phyloP scores from a whole-genome alignment of 345 rosid genomes.

The Populus ilicifolia region DNA sequence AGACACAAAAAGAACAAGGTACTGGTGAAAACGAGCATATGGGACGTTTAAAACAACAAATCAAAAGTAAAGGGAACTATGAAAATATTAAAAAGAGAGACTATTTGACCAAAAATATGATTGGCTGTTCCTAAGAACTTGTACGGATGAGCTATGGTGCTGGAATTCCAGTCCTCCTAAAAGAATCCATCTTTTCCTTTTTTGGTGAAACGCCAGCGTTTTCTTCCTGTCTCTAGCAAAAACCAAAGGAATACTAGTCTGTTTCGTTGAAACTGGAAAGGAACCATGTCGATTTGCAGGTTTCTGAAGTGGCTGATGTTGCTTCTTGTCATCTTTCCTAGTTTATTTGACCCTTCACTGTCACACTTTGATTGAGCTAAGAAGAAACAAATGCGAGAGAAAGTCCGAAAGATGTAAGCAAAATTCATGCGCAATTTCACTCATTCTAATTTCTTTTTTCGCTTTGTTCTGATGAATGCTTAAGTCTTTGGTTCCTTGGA shows the following conservation, averaged over 20 bases:
- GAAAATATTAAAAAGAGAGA: too few relatives aligned
- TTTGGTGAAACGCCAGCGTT: neutral
- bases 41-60: too few relatives aligned
- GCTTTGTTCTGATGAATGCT: constrained; percentile 1
- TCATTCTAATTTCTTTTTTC: neutral
- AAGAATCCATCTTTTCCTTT: neutral
- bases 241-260: too few relatives aligned
- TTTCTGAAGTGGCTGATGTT: constrained; percentile 32
- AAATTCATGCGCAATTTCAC: neutral
- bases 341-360: constrained; percentile 24
- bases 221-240: neutral
- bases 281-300: constrained; percentile 18
- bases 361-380: constrained; percentile 43
- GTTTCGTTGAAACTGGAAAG: neutral
- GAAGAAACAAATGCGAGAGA: constrained; percentile 66
- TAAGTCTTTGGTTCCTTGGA: constrained; percentile 1
- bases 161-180: neutral
- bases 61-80: too few relatives aligned
- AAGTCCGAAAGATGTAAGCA: constrained; percentile 83
- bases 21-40: too few relatives aligned
- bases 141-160: too few relatives aligned
- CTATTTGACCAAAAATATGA: constrained; percentile 4
- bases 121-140: neutral
- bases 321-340: constrained; percentile 43
- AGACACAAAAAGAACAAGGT: too few relatives aligned